Evolutionary conservation across 495 filamentous ascomycete genomes (phyloP), one percentile per base, ranked within the genome.

Genomic region (Geoglossum glabrum): DNA sequence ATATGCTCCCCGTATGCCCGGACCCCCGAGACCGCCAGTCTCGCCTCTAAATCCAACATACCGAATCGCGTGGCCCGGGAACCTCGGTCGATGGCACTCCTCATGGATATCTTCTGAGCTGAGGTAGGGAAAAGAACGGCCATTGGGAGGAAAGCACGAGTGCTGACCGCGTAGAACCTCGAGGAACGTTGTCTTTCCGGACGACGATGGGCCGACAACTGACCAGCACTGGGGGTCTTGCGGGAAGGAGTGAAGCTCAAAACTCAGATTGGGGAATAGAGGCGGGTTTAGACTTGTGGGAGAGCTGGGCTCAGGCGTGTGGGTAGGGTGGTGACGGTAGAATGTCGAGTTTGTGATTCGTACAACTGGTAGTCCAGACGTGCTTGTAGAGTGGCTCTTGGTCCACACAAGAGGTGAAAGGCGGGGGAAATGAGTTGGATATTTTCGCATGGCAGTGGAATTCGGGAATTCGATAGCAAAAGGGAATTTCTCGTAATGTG

Each of bases 1-100:
- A 63, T 96, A 95, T 11, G 86, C 81, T 10, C 87, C 88, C 13
- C 74, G 71, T 3, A 71, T 76, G 17, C 73, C 76, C 8, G 57
- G 61, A 7, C 62, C 63, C 4, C 60, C 60, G 1, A 64, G 61
- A 45, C 62, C 55, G 11, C 68, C 65, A 15, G 74, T 73, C 62
- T 86, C 76, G 1, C 77, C 78, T 60, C 79, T 75, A 64, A 95
- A 95, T 0, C 89, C 89, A 49, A 94, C 83, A 67, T 90, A 87
- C 60, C 82, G 80, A 55, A 95, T 82, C 0, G 87, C 87, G 60
- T 75, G 74, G 7, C 68, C 70, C 0, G 81, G 76, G 55, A 71
- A 72, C 25, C 81, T 73, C 33, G 85, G 64, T 8, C 69, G 65
- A 23, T 77, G 72, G 63, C 81, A 71, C 54, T 75, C 77, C 5